These are phyloP conservation scores for Polytrichum formosum DNA, from an alignment of 225 moss, liverwort and hornwort genomes.

Conservation along the genomic window DNA sequence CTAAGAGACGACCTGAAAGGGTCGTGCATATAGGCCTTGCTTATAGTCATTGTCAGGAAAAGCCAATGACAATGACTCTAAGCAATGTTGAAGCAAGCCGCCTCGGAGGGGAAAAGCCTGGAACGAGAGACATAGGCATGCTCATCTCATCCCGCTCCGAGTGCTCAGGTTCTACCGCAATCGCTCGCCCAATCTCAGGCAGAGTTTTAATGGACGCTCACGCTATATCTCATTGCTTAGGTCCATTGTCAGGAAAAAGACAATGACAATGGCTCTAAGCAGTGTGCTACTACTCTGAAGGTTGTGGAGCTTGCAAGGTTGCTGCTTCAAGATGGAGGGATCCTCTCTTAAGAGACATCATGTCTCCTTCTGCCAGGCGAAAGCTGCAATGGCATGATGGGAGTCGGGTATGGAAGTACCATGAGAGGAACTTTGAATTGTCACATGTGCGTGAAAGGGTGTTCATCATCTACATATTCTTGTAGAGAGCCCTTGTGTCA, in stretches of 20 bases:
- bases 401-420: conserved; percentile 21
- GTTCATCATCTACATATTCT: conserved; percentile 24
- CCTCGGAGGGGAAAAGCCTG: conserved; percentile 21
- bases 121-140: background rate
- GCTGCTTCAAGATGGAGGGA: conserved; percentile 20
- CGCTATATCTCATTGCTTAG: conserved; percentile 51
- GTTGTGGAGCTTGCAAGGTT: conserved; percentile 39
- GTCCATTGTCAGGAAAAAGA: conserved; percentile 71
- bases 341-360: conserved; percentile 13
- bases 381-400: conserved; percentile 23
- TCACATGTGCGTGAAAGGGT: conserved; percentile 11
- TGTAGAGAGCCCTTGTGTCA: conserved; percentile 25
- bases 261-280: conserved; percentile 74
- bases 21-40: conserved; percentile 55
- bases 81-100: conserved; percentile 64
- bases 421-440: conserved; percentile 21
- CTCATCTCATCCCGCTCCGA: conserved; percentile 11
- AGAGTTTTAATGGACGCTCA: conserved; percentile 41
- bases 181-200: conserved; percentile 26
- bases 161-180: conserved; percentile 40
- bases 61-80: conserved; percentile 83
- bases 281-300: conserved; percentile 46
- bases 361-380: conserved; percentile 14
- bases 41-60: conserved; percentile 82
- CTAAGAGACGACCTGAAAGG: conserved; percentile 45